These are phyloP conservation scores for Aspergillus fijiensis DNA, from an alignment of 2,329 filamentous ascomycete species.

Conservation along the genomic window DNA sequence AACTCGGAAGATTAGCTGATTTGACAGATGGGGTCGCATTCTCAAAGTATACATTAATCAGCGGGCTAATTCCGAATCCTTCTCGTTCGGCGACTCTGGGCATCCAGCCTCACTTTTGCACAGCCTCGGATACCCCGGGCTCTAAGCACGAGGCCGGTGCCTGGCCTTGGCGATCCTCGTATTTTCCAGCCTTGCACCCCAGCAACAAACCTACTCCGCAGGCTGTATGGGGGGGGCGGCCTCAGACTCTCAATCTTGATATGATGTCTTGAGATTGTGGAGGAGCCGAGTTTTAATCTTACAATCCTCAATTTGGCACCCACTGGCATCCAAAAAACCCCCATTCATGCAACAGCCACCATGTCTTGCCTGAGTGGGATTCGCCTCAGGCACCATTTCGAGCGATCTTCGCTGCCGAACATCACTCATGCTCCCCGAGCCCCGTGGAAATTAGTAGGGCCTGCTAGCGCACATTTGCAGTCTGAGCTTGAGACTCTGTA, in stretches of 20 bases:
- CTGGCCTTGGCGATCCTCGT: not conserved
- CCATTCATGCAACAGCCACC: not conserved
- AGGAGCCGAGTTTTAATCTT: not conserved
- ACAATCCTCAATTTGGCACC: too few relatives aligned
- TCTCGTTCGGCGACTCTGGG: not conserved
- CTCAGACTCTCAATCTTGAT: not conserved
- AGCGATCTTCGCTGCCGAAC: not conserved
- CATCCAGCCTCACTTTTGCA: not conserved
- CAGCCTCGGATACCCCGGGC: not conserved
- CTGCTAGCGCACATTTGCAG: conserved; percentile 19
- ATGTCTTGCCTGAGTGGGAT: not conserved
- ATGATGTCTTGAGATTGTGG: not conserved
- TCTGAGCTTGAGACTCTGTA: conserved; percentile 34
- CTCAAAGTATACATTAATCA: not conserved
- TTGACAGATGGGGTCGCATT: not conserved
- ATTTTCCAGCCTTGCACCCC: not conserved
- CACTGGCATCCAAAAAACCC: not conserved
- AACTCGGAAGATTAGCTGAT: too few relatives aligned
- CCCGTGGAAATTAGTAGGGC: conserved; percentile 11
- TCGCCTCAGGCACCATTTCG: not conserved
- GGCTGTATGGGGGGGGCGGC: too few relatives aligned
- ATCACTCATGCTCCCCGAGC: not conserved
- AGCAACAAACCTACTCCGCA: not conserved
- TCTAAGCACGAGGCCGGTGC: not conserved
- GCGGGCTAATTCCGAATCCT: not conserved